phyloP scores from a whole-genome alignment of 805 yeast species.

The Jamesozyma spencerorum region DNA sequence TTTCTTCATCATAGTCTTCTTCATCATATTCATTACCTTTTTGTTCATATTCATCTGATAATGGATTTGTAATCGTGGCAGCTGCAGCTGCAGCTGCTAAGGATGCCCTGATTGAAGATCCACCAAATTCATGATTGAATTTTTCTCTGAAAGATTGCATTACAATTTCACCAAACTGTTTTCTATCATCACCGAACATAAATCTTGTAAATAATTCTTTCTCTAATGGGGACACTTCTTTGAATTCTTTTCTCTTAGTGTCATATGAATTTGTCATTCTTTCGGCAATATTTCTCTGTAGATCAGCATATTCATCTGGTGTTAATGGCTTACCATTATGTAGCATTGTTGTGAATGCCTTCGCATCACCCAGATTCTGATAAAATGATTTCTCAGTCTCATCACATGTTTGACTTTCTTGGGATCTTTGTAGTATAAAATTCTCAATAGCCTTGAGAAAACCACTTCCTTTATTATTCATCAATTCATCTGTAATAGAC shows the following conservation, averaged over 20 bases:
- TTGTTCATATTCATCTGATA: constrained; percentile 15
- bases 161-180: constrained; percentile 22
- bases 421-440: constrained; percentile 41
- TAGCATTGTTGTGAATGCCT: constrained; percentile 22
- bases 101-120: constrained; percentile 18
- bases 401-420: constrained; percentile 1
- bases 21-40: constrained; percentile 16
- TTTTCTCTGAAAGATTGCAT: constrained; percentile 24
- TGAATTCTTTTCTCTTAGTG: constrained; percentile 20
- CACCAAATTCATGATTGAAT: constrained; percentile 17
- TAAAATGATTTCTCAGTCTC: constrained; percentile 6
- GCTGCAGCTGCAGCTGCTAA: constrained; percentile 25
- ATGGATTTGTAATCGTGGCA: constrained; percentile 12
- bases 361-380: constrained; percentile 16
- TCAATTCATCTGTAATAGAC: constrained; percentile 69
- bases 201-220: constrained; percentile 26
- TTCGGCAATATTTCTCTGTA: constrained; percentile 27
- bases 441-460: constrained; percentile 75
- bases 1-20: constrained; percentile 13
- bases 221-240: constrained; percentile 22
- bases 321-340: constrained; percentile 26
- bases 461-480: constrained; percentile 52
- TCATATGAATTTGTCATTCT: constrained; percentile 27
- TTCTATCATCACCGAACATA: constrained; percentile 25
- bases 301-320: constrained; percentile 23